A percentile compares a stretch with the other conserved stretches of the same genome.
Conservation (phyloP, 441 rosid species). For the Gossypium laxum region DNA sequence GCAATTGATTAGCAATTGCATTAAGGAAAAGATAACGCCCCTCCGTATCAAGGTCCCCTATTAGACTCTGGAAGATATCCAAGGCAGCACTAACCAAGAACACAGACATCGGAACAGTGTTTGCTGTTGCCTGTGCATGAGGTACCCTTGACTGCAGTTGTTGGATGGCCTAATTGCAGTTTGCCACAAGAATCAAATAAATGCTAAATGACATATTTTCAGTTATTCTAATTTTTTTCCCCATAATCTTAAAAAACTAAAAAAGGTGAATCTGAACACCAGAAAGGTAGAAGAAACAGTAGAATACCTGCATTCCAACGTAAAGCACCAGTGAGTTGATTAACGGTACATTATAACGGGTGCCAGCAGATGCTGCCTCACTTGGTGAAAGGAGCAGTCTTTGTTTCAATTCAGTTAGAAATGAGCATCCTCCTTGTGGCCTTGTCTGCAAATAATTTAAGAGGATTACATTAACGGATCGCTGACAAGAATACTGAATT, state of each 20-base stretch:
- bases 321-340: slow-evolving; percentile 94
- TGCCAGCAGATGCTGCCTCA: slow-evolving; percentile 75
- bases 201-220: not conserved
- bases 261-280: not conserved
- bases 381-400: slow-evolving; percentile 61
- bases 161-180: slow-evolving; percentile 51
- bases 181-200: not conserved
- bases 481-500: not conserved
- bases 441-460: slow-evolving; percentile 40
- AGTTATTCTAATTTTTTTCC: not conserved
- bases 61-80: slow-evolving; percentile 59
- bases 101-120: slow-evolving; percentile 31
- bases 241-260: not conserved
- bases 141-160: slow-evolving; percentile 67
- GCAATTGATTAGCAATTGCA: slow-evolving; percentile 91
- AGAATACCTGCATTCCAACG: slow-evolving; percentile 86
- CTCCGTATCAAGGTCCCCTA: slow-evolving; percentile 67
- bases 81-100: slow-evolving; percentile 59
- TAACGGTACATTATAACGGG: slow-evolving; percentile 80
- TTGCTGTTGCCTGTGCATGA: slow-evolving; percentile 54
- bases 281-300: not conserved
- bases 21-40: slow-evolving; percentile 92
- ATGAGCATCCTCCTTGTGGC: slow-evolving; percentile 61
- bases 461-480: not conserved
- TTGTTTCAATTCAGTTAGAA: slow-evolving; percentile 73